phyloP scores from a whole-genome alignment of 352 stramenopile species.

The Phytophthora fragariae region DNA sequence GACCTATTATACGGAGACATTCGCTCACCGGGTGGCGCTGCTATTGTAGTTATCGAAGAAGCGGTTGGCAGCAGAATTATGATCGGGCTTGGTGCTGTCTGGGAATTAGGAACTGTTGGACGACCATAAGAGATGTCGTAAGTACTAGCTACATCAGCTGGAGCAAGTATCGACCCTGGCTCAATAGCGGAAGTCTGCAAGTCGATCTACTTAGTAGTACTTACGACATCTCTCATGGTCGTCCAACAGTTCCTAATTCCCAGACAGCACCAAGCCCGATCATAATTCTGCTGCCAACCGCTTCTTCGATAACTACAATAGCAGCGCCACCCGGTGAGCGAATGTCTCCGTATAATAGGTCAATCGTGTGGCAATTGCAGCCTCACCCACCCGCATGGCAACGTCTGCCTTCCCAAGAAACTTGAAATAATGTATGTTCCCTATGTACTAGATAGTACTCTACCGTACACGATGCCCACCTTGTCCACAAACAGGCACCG shows the following conservation, averaged over 20 bases:
- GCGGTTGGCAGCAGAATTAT: too few relatives aligned
- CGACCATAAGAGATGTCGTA: too few relatives aligned
- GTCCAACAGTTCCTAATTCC: background rate
- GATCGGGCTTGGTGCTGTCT: background rate
- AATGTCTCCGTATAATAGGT: background rate
- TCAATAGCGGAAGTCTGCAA: too few relatives aligned
- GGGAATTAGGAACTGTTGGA: background rate
- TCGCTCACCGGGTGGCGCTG: background rate
- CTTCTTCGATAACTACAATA: background rate
- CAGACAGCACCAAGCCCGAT: background rate
- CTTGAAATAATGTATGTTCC: too few relatives aligned
- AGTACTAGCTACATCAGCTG: too few relatives aligned
- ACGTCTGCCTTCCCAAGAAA: background rate
- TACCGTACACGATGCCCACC: background rate
- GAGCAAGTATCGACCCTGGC: too few relatives aligned
- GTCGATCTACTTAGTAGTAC: too few relatives aligned
- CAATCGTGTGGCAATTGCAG: background rate
- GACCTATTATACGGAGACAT: background rate
- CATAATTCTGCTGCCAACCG: too few relatives aligned
- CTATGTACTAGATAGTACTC: too few relatives aligned
- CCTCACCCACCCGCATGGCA: background rate
- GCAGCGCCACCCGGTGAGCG: background rate
- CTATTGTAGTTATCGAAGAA: background rate
- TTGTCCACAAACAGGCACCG: background rate
- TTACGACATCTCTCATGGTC: too few relatives aligned